Evolutionary conservation across 1,284 basidiomycete species (phyloP), one percentile per base, ranked within the genome.

Genomic region (Mycena sp.): DNA sequence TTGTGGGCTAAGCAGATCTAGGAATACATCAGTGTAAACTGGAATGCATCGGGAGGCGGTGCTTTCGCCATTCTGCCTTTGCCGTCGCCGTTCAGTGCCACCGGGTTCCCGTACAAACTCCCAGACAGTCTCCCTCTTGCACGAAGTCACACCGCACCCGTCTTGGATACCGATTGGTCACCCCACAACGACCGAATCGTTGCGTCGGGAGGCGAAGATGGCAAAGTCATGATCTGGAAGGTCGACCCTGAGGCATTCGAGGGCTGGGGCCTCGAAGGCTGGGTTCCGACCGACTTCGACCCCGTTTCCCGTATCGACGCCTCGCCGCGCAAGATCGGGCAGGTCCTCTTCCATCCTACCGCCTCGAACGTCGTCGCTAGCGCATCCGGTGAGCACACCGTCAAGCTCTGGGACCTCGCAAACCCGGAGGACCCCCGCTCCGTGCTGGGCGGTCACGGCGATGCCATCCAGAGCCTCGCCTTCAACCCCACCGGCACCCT

Each of bases 151-250:
- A 90, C 90, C 7, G 93, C 89, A 0, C 80, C 92, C 35, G 93
- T 95, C n/a, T 91, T 99, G 53, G 97, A 99, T 78, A 99, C 97
- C 0, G 94, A 94, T 71, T 99, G 96, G 94, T 95, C 93, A 1
- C 96, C 96, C 1, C 96, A 98, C 76, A 91, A 96, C 74, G 96
- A 99, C 78, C 83, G 87, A 17, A 83, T 98, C 72, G 91, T 98
- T 67, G 96, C 93, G 3, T 96, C 94, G 1, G 93, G 86, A 16
- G 94, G 92, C 58, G 97, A 99, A 77, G 98, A 99, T 76, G 96
- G 96, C 32, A 95, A 96, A 72, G 85, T 94, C 64, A 89, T 95
- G 76, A 83, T 99, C 71, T 98, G 94, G 90, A 92, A 94, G 74
- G 87, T 97, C 62, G 87, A 94, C 30, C 75, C 86, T 6, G 72